Conservation (phyloP, 176 grass and related monocot genomes). For the Metroxylon sagu region DNA sequence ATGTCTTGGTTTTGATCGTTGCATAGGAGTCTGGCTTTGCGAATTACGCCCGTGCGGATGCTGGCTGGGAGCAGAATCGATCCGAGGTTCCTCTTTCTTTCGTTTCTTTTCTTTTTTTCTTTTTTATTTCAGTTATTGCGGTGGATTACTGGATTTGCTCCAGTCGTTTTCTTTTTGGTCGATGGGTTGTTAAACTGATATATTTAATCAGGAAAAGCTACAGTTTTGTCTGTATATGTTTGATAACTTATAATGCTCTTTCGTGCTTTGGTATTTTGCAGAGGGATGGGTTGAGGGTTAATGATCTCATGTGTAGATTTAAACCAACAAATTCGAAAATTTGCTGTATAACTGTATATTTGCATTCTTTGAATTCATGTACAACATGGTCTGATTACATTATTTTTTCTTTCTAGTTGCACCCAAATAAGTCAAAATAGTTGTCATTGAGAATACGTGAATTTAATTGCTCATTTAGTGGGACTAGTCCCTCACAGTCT, state of each 20-base stretch:
- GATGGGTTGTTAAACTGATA: no score
- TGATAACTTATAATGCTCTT: neutral
- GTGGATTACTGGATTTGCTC: no score
- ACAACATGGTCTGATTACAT: neutral
- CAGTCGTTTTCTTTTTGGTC: no score
- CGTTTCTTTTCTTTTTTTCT: conserved; percentile 1
- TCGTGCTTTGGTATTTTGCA: conserved; percentile 22
- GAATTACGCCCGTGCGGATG: conserved; percentile 16
- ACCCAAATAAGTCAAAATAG: no score
- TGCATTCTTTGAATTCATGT: conserved; percentile 1
- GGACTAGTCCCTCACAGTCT: no score
- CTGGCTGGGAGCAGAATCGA: conserved; percentile 19
- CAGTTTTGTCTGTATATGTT: no score
- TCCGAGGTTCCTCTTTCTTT: conserved; percentile 26
- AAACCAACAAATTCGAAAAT: conserved; percentile 23
- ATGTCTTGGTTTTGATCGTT: conserved; percentile 2
- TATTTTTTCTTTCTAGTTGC: neutral
- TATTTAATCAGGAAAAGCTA: no score
- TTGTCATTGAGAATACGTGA: no score
- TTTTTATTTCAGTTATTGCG: neutral
- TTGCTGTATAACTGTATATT: neutral
- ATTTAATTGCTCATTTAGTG: no score
- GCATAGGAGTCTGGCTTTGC: conserved; percentile 11
- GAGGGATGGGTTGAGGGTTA: conserved; percentile 17
- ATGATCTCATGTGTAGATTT: conserved; percentile 12